Evolutionary conservation across 306 rosid genomes (phyloP), one percentile per base, ranked within the genome.

Genomic region (Malus fusca): DNA sequence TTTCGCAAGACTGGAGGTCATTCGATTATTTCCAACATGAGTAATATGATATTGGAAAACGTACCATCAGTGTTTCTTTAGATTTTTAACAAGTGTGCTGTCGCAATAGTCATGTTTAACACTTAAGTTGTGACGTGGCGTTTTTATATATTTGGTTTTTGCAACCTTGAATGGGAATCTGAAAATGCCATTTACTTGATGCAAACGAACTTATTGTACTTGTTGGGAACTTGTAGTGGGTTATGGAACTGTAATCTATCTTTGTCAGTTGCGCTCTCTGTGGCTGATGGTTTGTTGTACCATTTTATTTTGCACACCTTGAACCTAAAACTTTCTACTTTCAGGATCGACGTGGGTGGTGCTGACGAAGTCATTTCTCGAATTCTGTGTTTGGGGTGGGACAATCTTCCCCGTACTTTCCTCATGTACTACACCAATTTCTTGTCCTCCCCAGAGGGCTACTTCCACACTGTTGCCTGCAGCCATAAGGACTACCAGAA

Each of bases 401-500:
- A 92, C 71, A 92, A 94, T 84, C 97, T 94, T 68, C 97, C 96
- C 8, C 96, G 93, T 35, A 90, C 95, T 44, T 92, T 92, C 77
- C 96, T 94, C 12, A 86, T 94, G 96, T 94, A 90, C 78, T 90
- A 88, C 74, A 89, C 98, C 14, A 94, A 90, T 78, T 88, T 88
- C 84, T 73, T 88, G 64, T 87, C 97, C 8, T 90, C 99, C 22
- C 67, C 88, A 8, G 99, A 95, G 77, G 96, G 97, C 48, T 95
- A 95, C 88, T 95, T 95, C 74, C 99, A 95, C 46, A 89, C 97
- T 1, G 93, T 90, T 70, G 82, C 85, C 25, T 95, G 99, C 84
- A 95, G 92, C 83, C 93, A 90, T 84, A 95, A 92, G 84, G 96
- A 95, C 74, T 89, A 87, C 78, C 99, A 95, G 79, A 90, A 92